These are phyloP conservation scores for Scedosporium apiospermum DNA, from an alignment of 2,329 filamentous ascomycete genomes.

Conservation along the genomic window DNA sequence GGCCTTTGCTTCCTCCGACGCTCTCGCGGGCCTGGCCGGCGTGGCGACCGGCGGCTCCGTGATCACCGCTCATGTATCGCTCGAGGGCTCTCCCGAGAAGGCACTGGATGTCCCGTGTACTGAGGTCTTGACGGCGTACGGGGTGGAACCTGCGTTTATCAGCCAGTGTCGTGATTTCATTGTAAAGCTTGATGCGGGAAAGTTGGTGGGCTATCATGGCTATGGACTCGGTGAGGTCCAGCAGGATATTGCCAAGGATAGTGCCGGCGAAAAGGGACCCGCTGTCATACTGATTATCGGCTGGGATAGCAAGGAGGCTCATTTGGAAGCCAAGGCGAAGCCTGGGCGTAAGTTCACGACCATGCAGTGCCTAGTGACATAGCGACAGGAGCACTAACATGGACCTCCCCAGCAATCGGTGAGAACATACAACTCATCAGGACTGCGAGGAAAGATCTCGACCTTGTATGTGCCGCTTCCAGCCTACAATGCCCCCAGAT, in stretches of 20 bases:
- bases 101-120: conserved; percentile 25
- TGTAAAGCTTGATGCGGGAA: conserved; percentile 17
- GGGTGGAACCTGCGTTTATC: conserved; percentile 16
- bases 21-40: conserved; percentile 17
- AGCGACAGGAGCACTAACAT: background rate
- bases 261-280: conserved; percentile 17
- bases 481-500: background rate
- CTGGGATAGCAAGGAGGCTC: conserved; percentile 29
- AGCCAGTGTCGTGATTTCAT: conserved; percentile 16
- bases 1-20: conserved; percentile 22
- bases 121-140: conserved; percentile 27
- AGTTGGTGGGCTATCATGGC: conserved; percentile 20
- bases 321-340: conserved; percentile 18
- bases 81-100: conserved; percentile 17
- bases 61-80: conserved; percentile 26
- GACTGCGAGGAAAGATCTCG: conserved; percentile 18
- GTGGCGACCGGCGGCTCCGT: conserved; percentile 23
- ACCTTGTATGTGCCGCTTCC: conserved; percentile 19
- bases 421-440: conserved; percentile 23
- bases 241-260: conserved; percentile 17
- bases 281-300: conserved; percentile 25
- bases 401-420: conserved; percentile 20
- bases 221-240: conserved; percentile 22
- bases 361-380: background rate
- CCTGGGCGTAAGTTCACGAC: conserved; percentile 12